phyloP scores from a whole-genome alignment of 2,329 filamentous ascomycete species.

The Talaromyces rugulosus region DNA sequence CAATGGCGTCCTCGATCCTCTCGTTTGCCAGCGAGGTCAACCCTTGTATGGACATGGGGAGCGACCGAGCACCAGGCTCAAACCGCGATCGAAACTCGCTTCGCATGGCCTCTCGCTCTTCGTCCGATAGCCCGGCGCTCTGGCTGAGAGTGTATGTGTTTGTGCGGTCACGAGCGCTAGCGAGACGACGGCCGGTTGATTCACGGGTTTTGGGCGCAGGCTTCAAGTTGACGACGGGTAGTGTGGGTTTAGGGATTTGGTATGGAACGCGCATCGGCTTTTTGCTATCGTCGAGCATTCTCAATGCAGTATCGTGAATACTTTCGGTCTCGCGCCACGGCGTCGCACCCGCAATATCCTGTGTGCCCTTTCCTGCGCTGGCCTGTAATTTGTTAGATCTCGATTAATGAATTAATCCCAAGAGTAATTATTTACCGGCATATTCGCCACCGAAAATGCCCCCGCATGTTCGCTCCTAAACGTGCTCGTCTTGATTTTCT shows the following conservation, averaged over 20 bases:
- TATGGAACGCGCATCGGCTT: slow-evolving; percentile 50
- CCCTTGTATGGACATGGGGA: slow-evolving; percentile 74
- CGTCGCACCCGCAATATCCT: slow-evolving; percentile 61
- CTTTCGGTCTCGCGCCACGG: slow-evolving; percentile 78
- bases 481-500: slow-evolving; percentile 53
- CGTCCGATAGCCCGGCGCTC: slow-evolving; percentile 57
- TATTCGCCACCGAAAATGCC: slow-evolving; percentile 50
- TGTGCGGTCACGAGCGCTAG: slow-evolving; percentile 56
- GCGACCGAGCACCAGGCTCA: slow-evolving; percentile 62
- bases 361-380: slow-evolving; percentile 64
- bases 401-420: too few species aligned
- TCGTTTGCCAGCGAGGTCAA: slow-evolving; percentile 83
- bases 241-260: slow-evolving; percentile 35
- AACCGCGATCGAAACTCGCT: slow-evolving; percentile 79
- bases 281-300: slow-evolving; percentile 68
- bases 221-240: slow-evolving; percentile 42
- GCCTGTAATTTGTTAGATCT: slow-evolving; percentile 21
- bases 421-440: slow-evolving; percentile 41
- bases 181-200: slow-evolving; percentile 49
- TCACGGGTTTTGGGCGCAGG: slow-evolving; percentile 40
- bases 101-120: slow-evolving; percentile 68
- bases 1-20: slow-evolving; percentile 89
- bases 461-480: slow-evolving; percentile 52
- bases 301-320: slow-evolving; percentile 68
- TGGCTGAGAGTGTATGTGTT: slow-evolving; percentile 53